Evolutionary conservation across 768 basidiomycete genomes (phyloP).

Genomic region (Tricholoma flavovirens): DNA sequence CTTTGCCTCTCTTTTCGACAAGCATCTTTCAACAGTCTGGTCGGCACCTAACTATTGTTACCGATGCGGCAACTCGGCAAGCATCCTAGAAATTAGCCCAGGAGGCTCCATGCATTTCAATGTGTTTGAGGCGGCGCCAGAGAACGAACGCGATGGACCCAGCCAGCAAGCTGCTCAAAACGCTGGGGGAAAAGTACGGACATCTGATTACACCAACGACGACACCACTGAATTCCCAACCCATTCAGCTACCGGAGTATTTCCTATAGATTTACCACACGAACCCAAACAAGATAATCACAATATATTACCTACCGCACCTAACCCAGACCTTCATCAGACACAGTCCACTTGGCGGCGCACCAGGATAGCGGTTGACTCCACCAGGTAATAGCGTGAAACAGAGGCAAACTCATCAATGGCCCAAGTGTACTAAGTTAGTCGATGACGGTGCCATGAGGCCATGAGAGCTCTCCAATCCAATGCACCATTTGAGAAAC

Average conservation of each 20-base stretch:
- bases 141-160: conserved; percentile 93
- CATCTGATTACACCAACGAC: conserved; percentile 8
- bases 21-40: conserved; percentile 96
- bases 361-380: background rate
- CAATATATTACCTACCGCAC: background rate
- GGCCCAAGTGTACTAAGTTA: background rate
- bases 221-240: conserved; percentile 5
- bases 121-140: conserved; percentile 97
- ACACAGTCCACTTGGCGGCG: background rate
- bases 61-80: conserved; percentile 95
- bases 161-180: conserved; percentile 70
- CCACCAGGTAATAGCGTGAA: background rate
- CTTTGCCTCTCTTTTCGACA: conserved; percentile 94
- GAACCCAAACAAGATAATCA: background rate
- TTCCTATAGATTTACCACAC: conserved; percentile 41
- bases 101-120: conserved; percentile 89
- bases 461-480: conserved; percentile 1
- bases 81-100: conserved; percentile 92
- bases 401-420: background rate
- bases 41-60: conserved; percentile 99
- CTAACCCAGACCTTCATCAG: background rate
- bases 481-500: conserved; percentile 5
- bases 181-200: conserved; percentile 61
- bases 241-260: conserved; percentile 69
- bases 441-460: background rate